phyloP scores from a whole-genome alignment of 495 filamentous ascomycete species.

The Aspergillus hancockii region DNA sequence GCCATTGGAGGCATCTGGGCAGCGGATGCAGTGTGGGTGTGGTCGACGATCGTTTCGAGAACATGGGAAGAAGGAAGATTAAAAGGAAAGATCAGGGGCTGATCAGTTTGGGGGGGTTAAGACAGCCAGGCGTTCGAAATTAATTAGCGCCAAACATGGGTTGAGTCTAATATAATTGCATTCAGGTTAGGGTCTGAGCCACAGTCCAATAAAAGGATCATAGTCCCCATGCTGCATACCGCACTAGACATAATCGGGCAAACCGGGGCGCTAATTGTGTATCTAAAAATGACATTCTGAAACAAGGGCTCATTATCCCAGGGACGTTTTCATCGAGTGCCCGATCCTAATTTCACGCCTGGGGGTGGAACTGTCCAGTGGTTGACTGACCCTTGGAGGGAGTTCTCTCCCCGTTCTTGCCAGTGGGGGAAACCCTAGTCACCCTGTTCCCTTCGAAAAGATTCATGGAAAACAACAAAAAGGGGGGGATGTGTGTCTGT shows the following conservation, averaged over 20 bases:
- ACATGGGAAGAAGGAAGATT: constrained; percentile 4
- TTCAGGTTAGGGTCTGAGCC: neutral
- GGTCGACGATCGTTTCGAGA: constrained; percentile 1
- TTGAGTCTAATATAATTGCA: neutral
- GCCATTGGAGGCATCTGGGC: constrained; percentile 1
- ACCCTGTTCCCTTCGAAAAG: no score
- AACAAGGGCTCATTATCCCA: neutral
- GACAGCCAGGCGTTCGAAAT: neutral
- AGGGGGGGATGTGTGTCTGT: no score
- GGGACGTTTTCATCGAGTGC: neutral
- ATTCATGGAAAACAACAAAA: no score
- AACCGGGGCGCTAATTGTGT: neutral
- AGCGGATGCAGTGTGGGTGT: neutral
- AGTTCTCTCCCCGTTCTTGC: no score
- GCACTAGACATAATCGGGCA: neutral
- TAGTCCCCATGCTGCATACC: neutral
- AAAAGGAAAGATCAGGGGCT: constrained; percentile 6
- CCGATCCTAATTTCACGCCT: no score
- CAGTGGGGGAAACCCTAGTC: no score
- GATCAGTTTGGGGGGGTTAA: neutral
- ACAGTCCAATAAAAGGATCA: neutral
- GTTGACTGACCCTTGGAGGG: no score
- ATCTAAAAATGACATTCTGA: neutral
- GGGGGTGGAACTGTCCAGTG: no score
- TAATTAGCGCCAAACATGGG: neutral